Evolutionary conservation across 495 filamentous ascomycete species (phyloP).

Genomic region (Penicillium odoratum): DNA sequence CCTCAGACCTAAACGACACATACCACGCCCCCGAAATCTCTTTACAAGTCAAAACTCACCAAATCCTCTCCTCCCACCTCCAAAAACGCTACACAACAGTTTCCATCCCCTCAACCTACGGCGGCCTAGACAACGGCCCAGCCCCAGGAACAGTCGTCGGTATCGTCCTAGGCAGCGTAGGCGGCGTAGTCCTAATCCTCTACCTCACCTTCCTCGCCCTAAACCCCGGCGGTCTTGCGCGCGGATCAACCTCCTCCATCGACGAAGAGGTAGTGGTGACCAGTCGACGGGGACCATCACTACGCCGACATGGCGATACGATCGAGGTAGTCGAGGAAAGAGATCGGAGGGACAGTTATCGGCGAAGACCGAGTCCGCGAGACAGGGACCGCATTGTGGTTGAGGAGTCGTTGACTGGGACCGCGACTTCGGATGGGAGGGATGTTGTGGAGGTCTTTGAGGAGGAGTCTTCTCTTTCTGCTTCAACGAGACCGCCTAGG

Average conservation of each 20-base stretch:
- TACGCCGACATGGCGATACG: slow-evolving; percentile 14
- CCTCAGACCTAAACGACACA: slow-evolving; percentile 1
- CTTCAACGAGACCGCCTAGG: slow-evolving; percentile 19
- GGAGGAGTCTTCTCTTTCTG: slow-evolving; percentile 26
- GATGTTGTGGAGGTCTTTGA: slow-evolving; percentile 37
- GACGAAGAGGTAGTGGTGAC: slow-evolving; percentile 35
- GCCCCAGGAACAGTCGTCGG: slow-evolving; percentile 74
- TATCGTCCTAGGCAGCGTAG: slow-evolving; percentile 79
- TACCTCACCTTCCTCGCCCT: slow-evolving; percentile 72
- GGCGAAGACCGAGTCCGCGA: slow-evolving; percentile 18
- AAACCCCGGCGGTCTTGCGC: slow-evolving; percentile 40
- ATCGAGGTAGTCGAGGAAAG: slow-evolving; percentile 31
- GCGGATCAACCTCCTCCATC: slow-evolving; percentile 19
- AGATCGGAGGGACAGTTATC: slow-evolving; percentile 27
- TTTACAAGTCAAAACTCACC: slow-evolving; percentile 1
- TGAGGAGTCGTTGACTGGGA: slow-evolving; percentile 31
- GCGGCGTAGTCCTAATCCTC: slow-evolving; percentile 75
- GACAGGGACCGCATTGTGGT: slow-evolving; percentile 25
- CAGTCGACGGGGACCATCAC: slow-evolving; percentile 19
- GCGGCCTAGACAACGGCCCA: slow-evolving; percentile 56
- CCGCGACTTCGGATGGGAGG: slow-evolving; percentile 13
- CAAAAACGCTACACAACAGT: slow-evolving; percentile 35
- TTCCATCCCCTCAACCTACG: slow-evolving; percentile 71
- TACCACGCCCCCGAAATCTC: background rate
- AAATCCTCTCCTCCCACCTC: slow-evolving; percentile 16